These are phyloP conservation scores for Protea cynaroides DNA, from an alignment of 164 flowering plant genomes.

Conservation along the genomic window DNA sequence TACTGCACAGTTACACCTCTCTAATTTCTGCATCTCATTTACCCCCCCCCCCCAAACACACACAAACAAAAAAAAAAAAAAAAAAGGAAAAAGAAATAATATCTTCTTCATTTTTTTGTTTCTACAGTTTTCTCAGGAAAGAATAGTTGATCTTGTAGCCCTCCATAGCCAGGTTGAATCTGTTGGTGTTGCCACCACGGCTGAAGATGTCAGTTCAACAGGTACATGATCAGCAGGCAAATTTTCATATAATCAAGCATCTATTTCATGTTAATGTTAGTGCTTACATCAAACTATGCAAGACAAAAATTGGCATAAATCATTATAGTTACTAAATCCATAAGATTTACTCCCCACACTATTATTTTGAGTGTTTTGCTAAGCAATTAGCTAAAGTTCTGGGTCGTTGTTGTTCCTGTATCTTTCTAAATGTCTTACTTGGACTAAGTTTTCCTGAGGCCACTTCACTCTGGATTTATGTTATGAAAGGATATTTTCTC, in stretches of 20 bases:
- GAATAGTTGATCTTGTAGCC: conserved; percentile 15
- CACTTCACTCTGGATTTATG: too few species aligned
- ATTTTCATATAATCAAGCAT: too few species aligned
- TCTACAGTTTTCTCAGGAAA: conserved; percentile 24
- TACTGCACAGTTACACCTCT: too few species aligned
- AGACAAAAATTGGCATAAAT: not conserved
- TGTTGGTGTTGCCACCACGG: conserved; percentile 18
- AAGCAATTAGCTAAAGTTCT: not conserved
- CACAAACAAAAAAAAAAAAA: too few species aligned
- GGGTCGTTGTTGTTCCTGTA: too few species aligned
- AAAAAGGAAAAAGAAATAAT: too few species aligned
- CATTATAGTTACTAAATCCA: not conserved
- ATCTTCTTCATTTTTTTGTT: not conserved
- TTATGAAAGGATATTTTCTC: too few species aligned
- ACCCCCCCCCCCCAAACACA: too few species aligned
- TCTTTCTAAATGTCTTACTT: too few species aligned
- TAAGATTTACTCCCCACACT: not conserved
- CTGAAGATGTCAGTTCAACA: conserved; percentile 26
- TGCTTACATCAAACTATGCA: not conserved
- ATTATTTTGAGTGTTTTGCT: not conserved
- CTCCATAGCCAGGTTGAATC: conserved; percentile 17
- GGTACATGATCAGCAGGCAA: conserved; percentile 25
- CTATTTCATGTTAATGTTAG: not conserved
- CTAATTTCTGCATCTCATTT: too few species aligned
- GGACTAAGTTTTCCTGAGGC: too few species aligned